Percentiles rank a stretch among this genome's conserved stretches.
Evolutionary conservation across 352 stramenopile genomes (phyloP).

Genomic region (Phytophthora constricta): DNA sequence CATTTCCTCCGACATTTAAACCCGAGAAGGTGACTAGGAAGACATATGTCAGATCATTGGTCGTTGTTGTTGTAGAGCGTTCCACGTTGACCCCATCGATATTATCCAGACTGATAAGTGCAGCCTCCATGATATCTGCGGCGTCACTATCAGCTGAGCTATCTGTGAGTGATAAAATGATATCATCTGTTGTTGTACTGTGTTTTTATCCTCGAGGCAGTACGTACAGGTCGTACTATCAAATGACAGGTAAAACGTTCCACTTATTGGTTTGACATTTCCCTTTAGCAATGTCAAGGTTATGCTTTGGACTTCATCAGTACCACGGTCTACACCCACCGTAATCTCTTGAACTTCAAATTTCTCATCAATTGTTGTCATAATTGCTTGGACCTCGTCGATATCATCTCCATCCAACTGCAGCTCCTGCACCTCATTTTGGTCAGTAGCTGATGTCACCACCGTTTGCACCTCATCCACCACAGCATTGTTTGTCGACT

Average conservation of each 20-base stretch:
- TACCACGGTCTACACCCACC: constrained; percentile 68
- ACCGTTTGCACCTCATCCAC: constrained; percentile 93
- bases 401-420: constrained; percentile 83
- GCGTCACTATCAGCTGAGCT: constrained; percentile 15
- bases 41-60: constrained; percentile 65
- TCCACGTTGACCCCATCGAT: constrained; percentile 60
- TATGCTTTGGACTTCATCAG: constrained; percentile 88
- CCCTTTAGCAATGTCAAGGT: constrained; percentile 74
- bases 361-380: constrained; percentile 71
- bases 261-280: constrained; percentile 53
- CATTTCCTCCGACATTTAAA: constrained; percentile 81
- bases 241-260: constrained; percentile 60
- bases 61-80: constrained; percentile 18
- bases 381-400: constrained; percentile 93
- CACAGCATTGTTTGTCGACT: constrained; percentile 67
- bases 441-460: constrained; percentile 91
- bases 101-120: constrained; percentile 56
- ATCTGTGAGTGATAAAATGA: constrained; percentile 47
- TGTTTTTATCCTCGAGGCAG: constrained; percentile 63
- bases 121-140: constrained; percentile 29
- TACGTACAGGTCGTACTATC: constrained; percentile 68
- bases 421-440: constrained; percentile 92
- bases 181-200: constrained; percentile 53
- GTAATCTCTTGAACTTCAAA: constrained; percentile 90
- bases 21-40: constrained; percentile 91